Base-by-base conservation (phyloP, 768 basidiomycete genomes). In the Boletus pseudo-olivaceus region DNA sequence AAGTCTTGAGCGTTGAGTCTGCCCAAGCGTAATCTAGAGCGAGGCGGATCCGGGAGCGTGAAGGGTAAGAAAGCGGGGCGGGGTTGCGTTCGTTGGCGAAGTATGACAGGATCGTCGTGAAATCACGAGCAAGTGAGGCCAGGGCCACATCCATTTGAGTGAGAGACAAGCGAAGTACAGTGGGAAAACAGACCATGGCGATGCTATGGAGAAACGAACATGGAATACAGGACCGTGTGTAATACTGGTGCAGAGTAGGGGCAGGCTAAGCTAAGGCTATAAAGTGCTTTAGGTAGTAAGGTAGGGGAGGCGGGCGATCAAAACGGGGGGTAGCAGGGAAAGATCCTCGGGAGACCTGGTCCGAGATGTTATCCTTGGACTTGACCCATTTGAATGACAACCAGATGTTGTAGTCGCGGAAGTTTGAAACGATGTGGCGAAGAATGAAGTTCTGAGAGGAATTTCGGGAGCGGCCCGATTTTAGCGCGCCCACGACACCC, bases 311-410 rank as follows among this genome's bases (percentile, higher is more conserved):
- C 1, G 54, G 53, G 1, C 26, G 4, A 0, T 30, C 11, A 4
- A 38, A 35, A 27, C 71, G 70, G 17, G 7, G 1, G 53, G 27
- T 1, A 4, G 1, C 12, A 0, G 59, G 59, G 47, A 70, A 74
- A 12, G 56, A 42, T 0, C 77, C 75, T 5, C 70, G n/a, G 0
- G 75, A 80, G 1, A 76, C 72, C 0, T 11, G 34, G 49, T 78
- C 74, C 0, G 74, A 73, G 8, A 73, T 71, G 56, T 81, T 79
- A 0, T 56, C 10, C 1, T 8, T 41, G 3, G 55, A 62, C 2
- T 17, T 40, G 0, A 62, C 56, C 59, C 61, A 62, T 0, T 26
- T 12, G 0, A 54, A 19, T 0, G 42, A 54, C 1, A 58, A 30
- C 47, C 43, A 49, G 7, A 55, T 54, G 2, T 35, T 29, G n/a